These are phyloP conservation scores for Neurospora hispaniola DNA, from an alignment of 495 filamentous ascomycete species.

Conservation along the genomic window DNA sequence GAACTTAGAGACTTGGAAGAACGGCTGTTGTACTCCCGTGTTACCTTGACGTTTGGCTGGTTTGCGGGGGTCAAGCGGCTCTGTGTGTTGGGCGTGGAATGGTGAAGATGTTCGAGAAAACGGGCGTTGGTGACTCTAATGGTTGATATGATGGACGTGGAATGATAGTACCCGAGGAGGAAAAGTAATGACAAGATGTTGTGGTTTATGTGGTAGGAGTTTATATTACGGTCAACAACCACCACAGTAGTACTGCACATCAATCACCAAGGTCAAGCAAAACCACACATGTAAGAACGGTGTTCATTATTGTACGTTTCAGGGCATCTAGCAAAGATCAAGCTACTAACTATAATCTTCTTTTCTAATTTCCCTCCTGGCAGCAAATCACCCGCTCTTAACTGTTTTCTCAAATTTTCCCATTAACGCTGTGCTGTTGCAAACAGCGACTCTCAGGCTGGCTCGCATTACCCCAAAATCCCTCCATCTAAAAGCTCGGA, in stretches of 20 bases:
- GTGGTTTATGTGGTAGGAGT: neutral
- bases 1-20: constrained; percentile 38
- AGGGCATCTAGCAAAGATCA: neutral
- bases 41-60: constrained; percentile 48
- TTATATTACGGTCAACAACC: neutral
- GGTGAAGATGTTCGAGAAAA: constrained; percentile 14
- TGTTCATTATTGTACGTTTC: neutral
- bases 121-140: neutral
- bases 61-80: constrained; percentile 33
- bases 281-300: neutral
- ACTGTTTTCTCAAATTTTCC: neutral
- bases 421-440: neutral
- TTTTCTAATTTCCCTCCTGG: neutral
- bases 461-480: neutral
- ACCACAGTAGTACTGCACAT: neutral
- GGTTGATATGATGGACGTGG: neutral
- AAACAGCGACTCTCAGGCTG: neutral
- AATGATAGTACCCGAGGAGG: neutral
- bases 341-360: neutral
- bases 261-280: neutral
- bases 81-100: constrained; percentile 36
- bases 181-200: neutral
- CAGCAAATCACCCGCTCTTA: neutral
- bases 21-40: constrained; percentile 35
- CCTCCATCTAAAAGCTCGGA: neutral